Evolutionary conservation across 2,329 filamentous ascomycete species (phyloP).

Genomic region (Penicillium crustosum): DNA sequence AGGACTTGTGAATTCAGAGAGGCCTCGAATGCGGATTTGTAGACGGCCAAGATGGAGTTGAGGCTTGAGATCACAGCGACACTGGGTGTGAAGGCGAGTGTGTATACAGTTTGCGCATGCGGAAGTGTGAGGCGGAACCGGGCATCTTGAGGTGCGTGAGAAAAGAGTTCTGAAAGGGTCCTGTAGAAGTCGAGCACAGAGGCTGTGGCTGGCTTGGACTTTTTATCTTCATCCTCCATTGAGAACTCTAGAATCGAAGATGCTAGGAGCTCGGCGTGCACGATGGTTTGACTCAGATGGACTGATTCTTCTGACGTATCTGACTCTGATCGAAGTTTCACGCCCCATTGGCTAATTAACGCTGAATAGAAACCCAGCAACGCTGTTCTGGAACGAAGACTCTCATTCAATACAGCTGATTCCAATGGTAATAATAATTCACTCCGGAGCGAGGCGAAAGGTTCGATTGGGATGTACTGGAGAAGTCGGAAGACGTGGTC

Average conservation of each 20-base stretch:
- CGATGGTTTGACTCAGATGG: constrained; percentile 48
- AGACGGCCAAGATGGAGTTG: constrained; percentile 66
- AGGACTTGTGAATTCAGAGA: constrained; percentile 49
- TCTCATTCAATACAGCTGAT: constrained; percentile 38
- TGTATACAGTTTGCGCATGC: constrained; percentile 66
- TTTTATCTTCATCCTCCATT: constrained; percentile 15
- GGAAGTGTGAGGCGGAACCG: constrained; percentile 68
- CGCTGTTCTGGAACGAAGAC: constrained; percentile 53
- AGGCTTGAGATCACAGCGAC: constrained; percentile 66
- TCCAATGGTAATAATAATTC: constrained; percentile 45
- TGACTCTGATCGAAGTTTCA: constrained; percentile 32
- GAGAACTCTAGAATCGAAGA: constrained; percentile 60
- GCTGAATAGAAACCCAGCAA: constrained; percentile 67
- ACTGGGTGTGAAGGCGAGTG: constrained; percentile 65
- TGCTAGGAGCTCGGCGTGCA: constrained; percentile 54
- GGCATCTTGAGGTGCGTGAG: constrained; percentile 51
- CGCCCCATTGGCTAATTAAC: constrained; percentile 60
- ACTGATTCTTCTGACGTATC: constrained; percentile 30
- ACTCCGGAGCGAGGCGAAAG: constrained; percentile 36
- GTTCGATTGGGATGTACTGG: constrained; percentile 34
- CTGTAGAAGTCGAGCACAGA: constrained; percentile 70
- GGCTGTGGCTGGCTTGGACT: constrained; percentile 41
- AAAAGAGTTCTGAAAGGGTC: constrained; percentile 57
- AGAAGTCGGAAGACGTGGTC: constrained; percentile 41
- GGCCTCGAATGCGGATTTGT: constrained; percentile 72